Evolutionary conservation across 1,139 yeast genomes (phyloP).

Genomic region (Suhomyces guaymorum): DNA sequence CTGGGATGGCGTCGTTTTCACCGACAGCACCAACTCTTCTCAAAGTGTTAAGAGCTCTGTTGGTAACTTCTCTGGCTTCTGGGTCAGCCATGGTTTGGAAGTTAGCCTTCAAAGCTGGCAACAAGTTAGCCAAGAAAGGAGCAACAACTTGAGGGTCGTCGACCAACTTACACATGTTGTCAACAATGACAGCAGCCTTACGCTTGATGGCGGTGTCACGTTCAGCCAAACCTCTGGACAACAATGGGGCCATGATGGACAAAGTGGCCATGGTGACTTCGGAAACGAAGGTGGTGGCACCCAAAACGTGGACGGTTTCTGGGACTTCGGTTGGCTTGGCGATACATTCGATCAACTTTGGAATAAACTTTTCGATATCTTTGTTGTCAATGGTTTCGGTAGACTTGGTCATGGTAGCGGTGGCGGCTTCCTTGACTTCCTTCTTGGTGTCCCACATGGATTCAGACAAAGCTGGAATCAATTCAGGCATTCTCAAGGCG

Average conservation of each 20-base stretch:
- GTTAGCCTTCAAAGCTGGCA: slow-evolving; percentile 95
- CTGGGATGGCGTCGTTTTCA: slow-evolving; percentile 87
- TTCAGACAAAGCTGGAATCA: slow-evolving; percentile 96
- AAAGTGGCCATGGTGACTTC: slow-evolving; percentile 99
- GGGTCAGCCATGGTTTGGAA: slow-evolving; percentile 98
- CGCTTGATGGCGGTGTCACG: slow-evolving; percentile 99
- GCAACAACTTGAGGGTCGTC: slow-evolving; percentile 99
- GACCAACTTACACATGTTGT: slow-evolving; percentile 99
- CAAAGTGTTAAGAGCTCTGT: slow-evolving; percentile 94
- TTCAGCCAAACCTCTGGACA: slow-evolving; percentile 99
- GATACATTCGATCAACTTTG: slow-evolving; percentile 94
- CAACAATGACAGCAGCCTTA: slow-evolving; percentile 98
- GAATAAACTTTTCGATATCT: slow-evolving; percentile 99
- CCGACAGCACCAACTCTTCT: slow-evolving; percentile 98
- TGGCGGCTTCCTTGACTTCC: slow-evolving; percentile 96
- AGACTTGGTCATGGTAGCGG: slow-evolving; percentile 91
- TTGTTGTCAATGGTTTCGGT: slow-evolving; percentile 98
- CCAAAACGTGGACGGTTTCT: slow-evolving; percentile 97
- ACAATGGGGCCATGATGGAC: slow-evolving; percentile 98
- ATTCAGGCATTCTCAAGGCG: slow-evolving; percentile 98
- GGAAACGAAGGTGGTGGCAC: slow-evolving; percentile 99
- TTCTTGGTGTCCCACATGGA: slow-evolving; percentile 99
- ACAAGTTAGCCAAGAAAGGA: slow-evolving; percentile 93
- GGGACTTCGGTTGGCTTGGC: slow-evolving; percentile 97
- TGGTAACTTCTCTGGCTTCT: slow-evolving; percentile 98